Evolutionary conservation across 345 rosid species (phyloP).

Genomic region (rapeseed (Brassica napus)): Da-Ae NC_063446.1:799501-800000

Average conservation of each 20-base stretch:
- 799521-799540: conserved; percentile 8
- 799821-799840: neutral
- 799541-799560: conserved; percentile 13
- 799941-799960: too few relatives aligned
- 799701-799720: neutral
- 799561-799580: conserved; percentile 7
- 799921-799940: too few relatives aligned
- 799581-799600: conserved; percentile 31
- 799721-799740: neutral
- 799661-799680: conserved; percentile 23
- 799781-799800: neutral
- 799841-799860: neutral
- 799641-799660: conserved; percentile 1
- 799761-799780: neutral
- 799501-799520: conserved; percentile 7
- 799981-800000: too few relatives aligned
- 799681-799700: neutral
- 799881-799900: too few relatives aligned
- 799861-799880: neutral
- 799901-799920: too few relatives aligned
- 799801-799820: neutral
- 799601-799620: conserved; percentile 13
- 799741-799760: neutral
- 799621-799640: conserved; percentile 9
- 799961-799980: too few relatives aligned